Base-by-base conservation (phyloP, 2,329 filamentous ascomycete genomes). In the Hypocrella siamensis region DNA sequence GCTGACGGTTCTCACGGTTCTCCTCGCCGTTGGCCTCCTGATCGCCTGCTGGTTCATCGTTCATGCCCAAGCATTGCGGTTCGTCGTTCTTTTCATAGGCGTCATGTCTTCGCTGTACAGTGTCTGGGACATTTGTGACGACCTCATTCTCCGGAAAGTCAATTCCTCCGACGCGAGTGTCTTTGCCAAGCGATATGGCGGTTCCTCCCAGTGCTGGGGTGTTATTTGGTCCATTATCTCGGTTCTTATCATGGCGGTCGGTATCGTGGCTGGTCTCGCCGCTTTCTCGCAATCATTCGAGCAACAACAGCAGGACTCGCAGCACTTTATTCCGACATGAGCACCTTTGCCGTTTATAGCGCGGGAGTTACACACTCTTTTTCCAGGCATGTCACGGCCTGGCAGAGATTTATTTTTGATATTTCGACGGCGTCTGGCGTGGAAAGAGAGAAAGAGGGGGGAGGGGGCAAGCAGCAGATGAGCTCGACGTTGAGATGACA, bases 121-220 rank as follows among this genome's bases (percentile, higher is more conserved):
- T 40, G 79, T 81, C 5, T 86, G 80, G 80, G 80, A 86, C 58
- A 86, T 86, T 42, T 85, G 79, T 52, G 80, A 88, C 46, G 80
- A 88, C 42, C 60, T 86, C 19, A 84, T 88, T 41, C 58, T 85
- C 4, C 68, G 80, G 36, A 86, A 85, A 55, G 78, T 86, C 31
- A 85, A 86, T 52, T 73, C 67, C 16, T 84, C 79, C 4, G 80
- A 88, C 47, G 79, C 80, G 5, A 81, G 75, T 42, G 77, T 84
- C 19, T 86, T 86, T 43, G 79, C 80, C 6, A 65, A 82, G 53
- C 65, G 73, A 16, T 86, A 86, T 42, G 80, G 80, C 9, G 80
- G 80, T 22, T 84, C 78, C 0, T 82, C 78, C 1, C 76, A 79
- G 46, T 85, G 79, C 61, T 85, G 81, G 80, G 80, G 80, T 7